Evolutionary conservation across 2,329 filamentous ascomycete genomes (phyloP).

Genomic region (Coniochaeta hoffmannii): DNA sequence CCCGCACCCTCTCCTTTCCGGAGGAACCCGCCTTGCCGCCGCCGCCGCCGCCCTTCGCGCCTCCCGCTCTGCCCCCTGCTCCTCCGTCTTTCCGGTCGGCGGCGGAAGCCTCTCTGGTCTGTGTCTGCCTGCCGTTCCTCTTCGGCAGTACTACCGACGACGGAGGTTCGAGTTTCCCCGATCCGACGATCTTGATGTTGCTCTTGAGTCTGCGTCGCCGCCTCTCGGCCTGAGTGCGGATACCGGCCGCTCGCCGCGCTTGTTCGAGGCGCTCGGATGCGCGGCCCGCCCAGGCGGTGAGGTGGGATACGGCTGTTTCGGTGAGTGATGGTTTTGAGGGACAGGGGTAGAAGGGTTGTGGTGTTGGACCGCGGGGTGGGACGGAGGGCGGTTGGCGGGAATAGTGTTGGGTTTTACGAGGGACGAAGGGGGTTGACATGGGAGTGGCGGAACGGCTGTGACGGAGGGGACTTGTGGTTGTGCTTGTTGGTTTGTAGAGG

Average conservation of each 20-base stretch:
- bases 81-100: too few species aligned
- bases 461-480: not conserved
- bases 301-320: not conserved
- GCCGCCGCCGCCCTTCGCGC: too few species aligned
- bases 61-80: too few species aligned
- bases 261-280: not conserved
- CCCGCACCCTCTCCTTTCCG: too few species aligned
- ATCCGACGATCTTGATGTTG: slow-evolving; percentile 22
- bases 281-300: slow-evolving; percentile 1
- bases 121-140: too few species aligned
- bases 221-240: slow-evolving; percentile 20
- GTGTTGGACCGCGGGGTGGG: not conserved
- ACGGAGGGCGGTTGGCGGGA: not conserved
- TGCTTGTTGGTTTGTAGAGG: too few species aligned
- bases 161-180: not conserved
- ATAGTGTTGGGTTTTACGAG: too few species aligned
- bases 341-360: not conserved
- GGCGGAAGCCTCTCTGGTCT: too few species aligned
- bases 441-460: not conserved
- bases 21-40: too few species aligned
- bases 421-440: too few species aligned
- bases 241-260: not conserved
- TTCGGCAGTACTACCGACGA: too few species aligned
- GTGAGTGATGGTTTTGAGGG: not conserved
- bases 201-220: slow-evolving; percentile 26